These are phyloP conservation scores for Yamagishiella unicocca DNA, from an alignment of 139 green algal species.

Conservation along the genomic window DNA sequence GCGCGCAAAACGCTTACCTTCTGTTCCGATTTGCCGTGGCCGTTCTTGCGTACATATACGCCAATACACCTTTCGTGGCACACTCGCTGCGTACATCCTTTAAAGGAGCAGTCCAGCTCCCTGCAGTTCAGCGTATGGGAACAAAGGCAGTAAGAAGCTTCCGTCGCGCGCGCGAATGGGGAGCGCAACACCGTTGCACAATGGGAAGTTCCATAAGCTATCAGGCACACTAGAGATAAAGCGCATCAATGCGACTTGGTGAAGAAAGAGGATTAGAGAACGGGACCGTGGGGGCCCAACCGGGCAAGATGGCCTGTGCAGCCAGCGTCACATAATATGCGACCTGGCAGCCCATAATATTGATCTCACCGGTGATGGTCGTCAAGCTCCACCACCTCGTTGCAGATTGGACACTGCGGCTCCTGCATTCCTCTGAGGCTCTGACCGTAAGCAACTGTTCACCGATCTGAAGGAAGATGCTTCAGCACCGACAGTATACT, in stretches of 20 bases:
- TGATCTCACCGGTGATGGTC: neutral
- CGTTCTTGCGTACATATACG: neutral
- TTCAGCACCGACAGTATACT: neutral
- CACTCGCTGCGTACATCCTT: neutral
- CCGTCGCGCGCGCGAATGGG: neutral
- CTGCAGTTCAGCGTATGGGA: neutral
- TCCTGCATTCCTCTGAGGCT: neutral
- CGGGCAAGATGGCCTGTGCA: neutral
- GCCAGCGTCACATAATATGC: neutral
- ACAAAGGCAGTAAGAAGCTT: neutral
- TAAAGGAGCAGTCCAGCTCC: conserved; percentile 4
- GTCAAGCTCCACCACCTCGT: neutral
- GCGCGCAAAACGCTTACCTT: conserved; percentile 1
- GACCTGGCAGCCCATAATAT: neutral
- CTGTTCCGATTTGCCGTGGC: neutral
- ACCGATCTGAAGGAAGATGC: neutral
- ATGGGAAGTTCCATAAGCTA: neutral
- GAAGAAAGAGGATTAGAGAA: neutral
- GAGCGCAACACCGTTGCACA: neutral
- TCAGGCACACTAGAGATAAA: neutral
- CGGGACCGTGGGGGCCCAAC: neutral
- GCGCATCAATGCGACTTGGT: neutral
- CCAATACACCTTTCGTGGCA: neutral
- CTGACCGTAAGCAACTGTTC: neutral
- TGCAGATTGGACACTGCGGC: neutral